A percentile compares a stretch with the other conserved stretches of the same genome.
These are phyloP conservation scores for Lecanicillium sp. DNA, from an alignment of 2,329 filamentous ascomycete species.

Conservation along the genomic window DNA sequence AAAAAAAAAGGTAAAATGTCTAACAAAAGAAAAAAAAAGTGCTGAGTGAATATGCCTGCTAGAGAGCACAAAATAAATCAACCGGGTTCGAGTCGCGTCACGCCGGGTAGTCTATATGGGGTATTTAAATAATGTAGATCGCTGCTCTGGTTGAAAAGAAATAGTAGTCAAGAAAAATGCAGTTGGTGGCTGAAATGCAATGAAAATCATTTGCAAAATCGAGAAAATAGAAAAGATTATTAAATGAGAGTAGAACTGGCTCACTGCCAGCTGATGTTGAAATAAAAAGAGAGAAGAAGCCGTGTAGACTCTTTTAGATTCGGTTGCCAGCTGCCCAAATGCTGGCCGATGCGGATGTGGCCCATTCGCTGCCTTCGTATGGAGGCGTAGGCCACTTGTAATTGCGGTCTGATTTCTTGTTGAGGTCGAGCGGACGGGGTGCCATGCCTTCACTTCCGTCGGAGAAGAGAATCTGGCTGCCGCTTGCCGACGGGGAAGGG, in stretches of 20 bases:
- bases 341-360: constrained; percentile 69
- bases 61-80: not conserved
- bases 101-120: constrained; percentile 7
- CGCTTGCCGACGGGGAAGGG: constrained; percentile 71
- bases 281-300: constrained; percentile 2
- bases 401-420: constrained; percentile 43
- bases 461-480: constrained; percentile 68
- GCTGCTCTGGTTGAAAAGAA: constrained; percentile 5
- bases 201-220: constrained; percentile 1
- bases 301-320: constrained; percentile 31
- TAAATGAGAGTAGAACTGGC: constrained; percentile 7
- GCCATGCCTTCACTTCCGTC: constrained; percentile 53
- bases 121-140: constrained; percentile 7
- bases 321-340: constrained; percentile 66
- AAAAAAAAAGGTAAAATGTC: constrained; percentile 1
- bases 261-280: not conserved
- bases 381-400: constrained; percentile 92
- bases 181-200: not conserved
- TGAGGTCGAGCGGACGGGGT: constrained; percentile 63
- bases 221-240: constrained; percentile 7
- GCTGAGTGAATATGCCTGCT: constrained; percentile 1
- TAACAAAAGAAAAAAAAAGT: constrained; percentile 7
- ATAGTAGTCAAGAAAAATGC: constrained; percentile 3
- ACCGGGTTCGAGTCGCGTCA: not conserved
- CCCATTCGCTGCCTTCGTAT: constrained; percentile 92